Evolutionary conservation across 2,329 filamentous ascomycete species (phyloP), one percentile per base, ranked within the genome.

Genomic region (Xylariaceae sp.): DNA sequence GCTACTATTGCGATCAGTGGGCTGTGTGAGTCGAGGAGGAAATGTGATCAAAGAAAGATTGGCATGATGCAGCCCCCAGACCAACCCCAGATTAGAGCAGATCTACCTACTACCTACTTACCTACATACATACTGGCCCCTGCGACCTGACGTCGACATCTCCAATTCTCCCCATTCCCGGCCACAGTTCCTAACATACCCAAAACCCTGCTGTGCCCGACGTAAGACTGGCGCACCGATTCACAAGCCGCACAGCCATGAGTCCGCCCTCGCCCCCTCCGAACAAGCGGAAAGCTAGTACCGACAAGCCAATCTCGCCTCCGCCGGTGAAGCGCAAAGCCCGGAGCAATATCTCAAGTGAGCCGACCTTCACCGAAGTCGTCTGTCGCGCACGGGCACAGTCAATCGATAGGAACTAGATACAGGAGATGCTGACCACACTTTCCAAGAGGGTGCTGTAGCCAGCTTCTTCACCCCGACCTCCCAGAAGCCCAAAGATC

Each of bases 381-480:
- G 7, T 34, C 8, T 4, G 9, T 16, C 17, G 4, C 13, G 4
- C 4, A 7, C 33, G 34, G 8, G 13, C 13, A 7, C 11, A 26
- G 22, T 6, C 22, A 11, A 11, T 11, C 19, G 11, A 28, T 13
- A 24, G 17, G 8, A 13, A 8, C 7, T 19, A 2, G n/a, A n/a
- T n/a, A n/a, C 9, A 1, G 2, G 15, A 12, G 18, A 11, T 42
- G 29, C 47, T 49, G 34, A 45, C 26, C 34, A 19, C 42, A 60
- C 32, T 42, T 11, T 16, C 33, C 8, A 9, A 87, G 84, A 81
- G 61, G 79, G 66, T 45, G 80, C 85, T 1, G 80, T 95, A 1
- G 78, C 86, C 16, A 88, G 78, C 40, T 97, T 97, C 70, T 97
- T 97, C 65, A 95, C 83, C 0, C 90, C 90, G 0, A 61, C 76